These are phyloP conservation scores for Marsdenia floribunda DNA, from an alignment of 257 asterid species.

Conservation along the genomic window DNA sequence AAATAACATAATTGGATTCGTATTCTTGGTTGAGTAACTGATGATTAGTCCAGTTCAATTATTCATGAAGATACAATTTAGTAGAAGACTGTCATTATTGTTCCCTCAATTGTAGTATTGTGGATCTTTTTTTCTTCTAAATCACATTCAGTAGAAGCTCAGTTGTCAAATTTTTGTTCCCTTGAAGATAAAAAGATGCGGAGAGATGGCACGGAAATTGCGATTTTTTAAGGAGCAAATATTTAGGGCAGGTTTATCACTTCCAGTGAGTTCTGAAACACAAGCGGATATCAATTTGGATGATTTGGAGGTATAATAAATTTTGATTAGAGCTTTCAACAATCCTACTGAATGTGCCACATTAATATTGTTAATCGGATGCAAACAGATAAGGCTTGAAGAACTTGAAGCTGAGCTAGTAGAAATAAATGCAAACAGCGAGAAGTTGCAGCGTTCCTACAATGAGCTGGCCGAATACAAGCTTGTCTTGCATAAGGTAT, in stretches of 20 bases:
- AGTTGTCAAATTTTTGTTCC: conserved; percentile 4
- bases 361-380: conserved; percentile 8
- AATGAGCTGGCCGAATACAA: conserved; percentile 80
- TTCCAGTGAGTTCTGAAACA: conserved; percentile 38
- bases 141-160: not conserved
- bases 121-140: not conserved
- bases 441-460: conserved; percentile 71
- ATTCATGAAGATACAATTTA: not conserved
- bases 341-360: not conserved
- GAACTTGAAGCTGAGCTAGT: conserved; percentile 80
- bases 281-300: conserved; percentile 55
- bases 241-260: conserved; percentile 70
- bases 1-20: not conserved
- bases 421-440: conserved; percentile 77
- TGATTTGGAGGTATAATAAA: conserved; percentile 72
- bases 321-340: conserved; percentile 3
- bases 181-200: conserved; percentile 81
- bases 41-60: not conserved
- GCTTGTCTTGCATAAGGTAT: conserved; percentile 75
- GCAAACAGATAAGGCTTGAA: conserved; percentile 41
- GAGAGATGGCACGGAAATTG: conserved; percentile 97
- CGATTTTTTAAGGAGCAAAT: conserved; percentile 90
- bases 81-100: not conserved
- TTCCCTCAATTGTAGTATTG: not conserved
- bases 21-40: not conserved